phyloP scores from a whole-genome alignment of 202 grass and related monocot genomes.

The Setaria italica region DNA sequence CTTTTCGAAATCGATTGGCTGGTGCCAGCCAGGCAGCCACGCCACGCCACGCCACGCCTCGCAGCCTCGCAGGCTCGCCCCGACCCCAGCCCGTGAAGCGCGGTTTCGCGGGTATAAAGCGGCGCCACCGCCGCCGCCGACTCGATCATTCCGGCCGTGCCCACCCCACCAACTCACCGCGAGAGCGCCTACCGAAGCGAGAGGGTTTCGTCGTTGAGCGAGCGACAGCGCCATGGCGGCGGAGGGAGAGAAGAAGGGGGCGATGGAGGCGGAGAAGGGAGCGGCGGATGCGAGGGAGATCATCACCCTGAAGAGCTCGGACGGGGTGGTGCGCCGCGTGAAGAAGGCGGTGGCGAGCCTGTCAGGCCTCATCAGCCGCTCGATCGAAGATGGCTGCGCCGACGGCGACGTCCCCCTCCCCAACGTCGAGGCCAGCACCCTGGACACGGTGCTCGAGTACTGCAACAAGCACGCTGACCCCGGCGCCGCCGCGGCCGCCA shows the following conservation, averaged over 20 bases:
- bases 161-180: neutral
- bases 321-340: neutral
- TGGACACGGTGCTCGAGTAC: conserved; percentile 58
- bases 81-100: no score
- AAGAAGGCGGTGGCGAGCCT: neutral
- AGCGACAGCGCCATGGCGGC: neutral
- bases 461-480: conserved; percentile 40
- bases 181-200: neutral
- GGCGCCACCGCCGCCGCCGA: neutral
- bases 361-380: neutral
- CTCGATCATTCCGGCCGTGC: neutral
- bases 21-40: neutral
- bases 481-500: neutral
- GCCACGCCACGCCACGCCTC: neutral
- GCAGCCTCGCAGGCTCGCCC: neutral
- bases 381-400: neutral
- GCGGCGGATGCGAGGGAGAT: neutral
- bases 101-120: no score
- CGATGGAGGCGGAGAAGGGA: neutral
- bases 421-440: conserved; percentile 17
- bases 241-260: neutral
- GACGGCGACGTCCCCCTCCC: neutral
- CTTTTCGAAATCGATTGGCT: neutral
- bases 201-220: neutral
- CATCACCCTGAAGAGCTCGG: conserved; percentile 12